Base-by-base conservation (phyloP, 1,284 basidiomycete species). In the Trametes pubescens region DNA sequence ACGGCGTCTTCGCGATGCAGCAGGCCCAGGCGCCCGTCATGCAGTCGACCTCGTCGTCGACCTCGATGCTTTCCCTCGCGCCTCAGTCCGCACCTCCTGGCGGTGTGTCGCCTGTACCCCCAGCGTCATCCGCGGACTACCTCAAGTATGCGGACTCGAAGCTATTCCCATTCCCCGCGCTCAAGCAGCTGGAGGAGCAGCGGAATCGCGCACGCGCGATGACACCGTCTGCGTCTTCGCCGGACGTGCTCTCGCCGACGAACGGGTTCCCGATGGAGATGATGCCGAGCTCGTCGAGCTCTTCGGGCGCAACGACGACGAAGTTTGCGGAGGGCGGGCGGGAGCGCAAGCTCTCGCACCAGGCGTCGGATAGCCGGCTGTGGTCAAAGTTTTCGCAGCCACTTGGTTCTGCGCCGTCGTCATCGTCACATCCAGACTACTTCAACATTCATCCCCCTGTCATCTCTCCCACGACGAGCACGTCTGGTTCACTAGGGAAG, bases 121-220 rank as follows among this genome's bases (percentile, higher is more conserved):
- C 86, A 22, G 83, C 86, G 18, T 87, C 89, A 21, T 82, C 86
- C 21, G 83, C 83, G 40, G 87, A 89, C 71, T 77, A 83, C 69
- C 65, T 80, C 67, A 77, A 86, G 72, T 94, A 94, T 75, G 84
- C 84, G 59, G 89, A 92, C 71, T 83, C 90, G 34, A 96, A 96
- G 75, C 81, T 96, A 22, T 93, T 92, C 75, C 94, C 94, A 0
- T 96, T 96, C 82, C 94, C 94, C 6, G 93, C 92, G 35, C 90
- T 95, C 71, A 84, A 86, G 67, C 85, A 85, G 68, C 81, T 94
- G 37, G 90, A 94, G 74, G 89, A 91, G 72, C 86, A 90, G 71
- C 83, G 87, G 52, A 85, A 82, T 64, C 83, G 86, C 46, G 82
- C 81, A 53, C 84, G 84, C 65, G 84, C 81, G 3, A 74, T 86